Evolutionary conservation across 2,329 filamentous ascomycete species (phyloP), one percentile per base, ranked within the genome.

Genomic region (Clathrospora elynae): DNA sequence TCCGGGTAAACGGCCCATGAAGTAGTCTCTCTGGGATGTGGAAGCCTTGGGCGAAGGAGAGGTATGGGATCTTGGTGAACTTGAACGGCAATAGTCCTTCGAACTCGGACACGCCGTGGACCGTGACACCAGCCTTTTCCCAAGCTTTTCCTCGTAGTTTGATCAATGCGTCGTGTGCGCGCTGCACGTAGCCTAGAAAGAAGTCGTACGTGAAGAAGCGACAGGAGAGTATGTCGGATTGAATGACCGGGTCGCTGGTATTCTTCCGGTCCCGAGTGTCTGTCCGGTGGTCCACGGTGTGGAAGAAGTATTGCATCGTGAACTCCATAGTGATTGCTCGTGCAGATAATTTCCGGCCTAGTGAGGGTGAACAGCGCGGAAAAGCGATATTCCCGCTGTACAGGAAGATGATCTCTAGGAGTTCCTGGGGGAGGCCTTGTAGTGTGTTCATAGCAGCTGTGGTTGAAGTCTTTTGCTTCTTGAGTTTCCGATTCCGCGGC

Each of bases 151-250:
- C 65, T 9, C 61, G 53, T 10, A 61, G 34, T 10, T 54, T 55
- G 24, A 66, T 46, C 49, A 64, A 49, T 8, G 59, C 58, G 32
- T 55, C 51, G 24, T 65, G 62, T 11, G 67, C 64, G 36, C 53
- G 59, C 6, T 56, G 29, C 14, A 67, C 64, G 26, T 71, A 71
- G 13, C 31, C 40, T 9, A 63, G 40, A 42, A 71, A 70, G 42
- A 70, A 71, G 3, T 59, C 35, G 57, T 56, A 70, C 10, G 62
- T 67, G 53, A 70, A 68, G 56, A 71, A 71, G 10, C 55, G 61
- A 18, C 62, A 66, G 18, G 57, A 39, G 0, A 71, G 46, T 3
- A 71, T 23, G 8, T 60, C 26, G 6, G 63, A 67, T 36, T 70
- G 67, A 2, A 64, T 19, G 0, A 5, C 10, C 3, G 54, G 46